Evolutionary conservation across 2,329 filamentous ascomycete species (phyloP).

Genomic region (Cladophialophora yegresii): DNA sequence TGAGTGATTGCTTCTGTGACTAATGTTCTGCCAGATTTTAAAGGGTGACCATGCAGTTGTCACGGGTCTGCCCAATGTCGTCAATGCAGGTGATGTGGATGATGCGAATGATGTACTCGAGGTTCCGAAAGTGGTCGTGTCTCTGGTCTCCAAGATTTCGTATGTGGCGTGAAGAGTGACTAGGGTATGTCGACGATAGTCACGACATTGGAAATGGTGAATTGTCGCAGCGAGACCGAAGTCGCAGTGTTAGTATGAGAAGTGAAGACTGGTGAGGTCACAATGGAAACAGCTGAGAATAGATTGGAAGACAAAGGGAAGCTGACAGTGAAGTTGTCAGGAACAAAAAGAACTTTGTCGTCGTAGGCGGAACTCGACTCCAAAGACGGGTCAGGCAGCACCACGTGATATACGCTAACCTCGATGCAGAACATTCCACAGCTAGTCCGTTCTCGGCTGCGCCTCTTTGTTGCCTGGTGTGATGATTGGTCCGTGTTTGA

Average conservation of each 20-base stretch:
- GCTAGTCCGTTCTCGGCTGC: background rate
- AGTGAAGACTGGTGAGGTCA: background rate
- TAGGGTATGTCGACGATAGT: background rate
- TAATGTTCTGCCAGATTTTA: background rate
- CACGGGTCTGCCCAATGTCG: background rate
- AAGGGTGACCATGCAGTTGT: background rate
- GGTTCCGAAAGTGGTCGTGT: background rate
- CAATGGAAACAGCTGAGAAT: constrained; percentile 1
- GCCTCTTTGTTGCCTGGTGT: background rate
- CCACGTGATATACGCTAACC: background rate
- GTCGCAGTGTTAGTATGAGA: background rate
- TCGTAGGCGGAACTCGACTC: background rate
- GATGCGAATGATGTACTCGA: background rate
- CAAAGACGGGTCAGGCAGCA: background rate
- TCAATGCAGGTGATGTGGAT: background rate
- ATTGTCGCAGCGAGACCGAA: background rate
- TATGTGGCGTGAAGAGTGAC: background rate
- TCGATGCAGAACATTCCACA: background rate
- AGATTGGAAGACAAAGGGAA: constrained; percentile 1
- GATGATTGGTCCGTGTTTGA: background rate
- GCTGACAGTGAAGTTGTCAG: background rate
- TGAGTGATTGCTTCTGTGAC: background rate
- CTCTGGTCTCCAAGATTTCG: background rate
- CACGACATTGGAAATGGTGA: background rate
- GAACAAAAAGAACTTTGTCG: constrained; percentile 11